Evolutionary conservation across 768 basidiomycete species (phyloP).

Genomic region (Sporobolomyces pararoseus): DNA sequence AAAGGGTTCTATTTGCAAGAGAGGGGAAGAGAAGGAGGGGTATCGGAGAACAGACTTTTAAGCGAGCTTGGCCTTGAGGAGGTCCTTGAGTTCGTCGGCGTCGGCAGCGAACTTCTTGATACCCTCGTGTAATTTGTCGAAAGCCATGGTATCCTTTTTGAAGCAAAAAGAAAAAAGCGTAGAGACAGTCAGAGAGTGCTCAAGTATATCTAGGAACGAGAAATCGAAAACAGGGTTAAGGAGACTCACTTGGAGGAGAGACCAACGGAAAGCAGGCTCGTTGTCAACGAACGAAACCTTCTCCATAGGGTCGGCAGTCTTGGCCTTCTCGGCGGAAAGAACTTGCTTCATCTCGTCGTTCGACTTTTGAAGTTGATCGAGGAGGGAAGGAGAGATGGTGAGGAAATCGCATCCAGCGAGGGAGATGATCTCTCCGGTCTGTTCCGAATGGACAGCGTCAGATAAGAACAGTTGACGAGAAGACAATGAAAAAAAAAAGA

Average conservation of each 20-base stretch:
- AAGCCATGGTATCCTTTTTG: constrained; percentile 85
- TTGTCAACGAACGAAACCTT: constrained; percentile 86
- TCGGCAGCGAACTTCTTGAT: constrained; percentile 96
- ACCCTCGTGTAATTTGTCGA: constrained; percentile 96
- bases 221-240: background rate
- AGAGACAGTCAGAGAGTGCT: background rate
- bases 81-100: constrained; percentile 76
- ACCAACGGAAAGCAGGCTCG: constrained; percentile 94
- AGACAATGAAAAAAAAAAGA: background rate
- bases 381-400: constrained; percentile 83
- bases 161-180: constrained; percentile 46
- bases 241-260: constrained; percentile 64
- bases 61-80: constrained; percentile 61
- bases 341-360: constrained; percentile 73
- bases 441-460: background rate
- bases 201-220: background rate
- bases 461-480: background rate
- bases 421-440: constrained; percentile 54
- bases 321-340: constrained; percentile 60
- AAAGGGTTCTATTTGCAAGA: constrained; percentile 6
- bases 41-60: constrained; percentile 14
- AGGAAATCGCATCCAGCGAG: constrained; percentile 97
- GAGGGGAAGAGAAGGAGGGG: background rate
- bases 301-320: constrained; percentile 56
- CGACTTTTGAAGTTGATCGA: constrained; percentile 87